phyloP scores from a whole-genome alignment of 1,284 basidiomycete species.

The Sporisorium graminicola region DNA sequence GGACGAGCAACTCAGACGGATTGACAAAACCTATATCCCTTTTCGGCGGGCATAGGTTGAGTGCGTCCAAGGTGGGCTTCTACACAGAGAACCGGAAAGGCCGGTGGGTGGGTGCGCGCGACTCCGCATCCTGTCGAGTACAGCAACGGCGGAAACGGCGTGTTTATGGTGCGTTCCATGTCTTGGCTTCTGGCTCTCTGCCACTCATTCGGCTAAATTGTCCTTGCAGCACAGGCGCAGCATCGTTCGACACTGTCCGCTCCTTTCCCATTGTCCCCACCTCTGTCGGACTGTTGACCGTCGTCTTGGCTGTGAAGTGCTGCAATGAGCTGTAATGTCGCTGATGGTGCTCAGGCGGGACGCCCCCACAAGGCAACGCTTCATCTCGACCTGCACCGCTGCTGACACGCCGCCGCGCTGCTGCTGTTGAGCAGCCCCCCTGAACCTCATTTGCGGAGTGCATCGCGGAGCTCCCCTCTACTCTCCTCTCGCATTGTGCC shows the following conservation, averaged over 20 bases:
- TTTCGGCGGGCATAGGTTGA: too few relatives aligned
- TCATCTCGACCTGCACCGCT: neutral
- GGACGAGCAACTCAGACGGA: neutral
- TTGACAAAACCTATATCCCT: too few relatives aligned
- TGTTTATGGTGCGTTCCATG: conserved; percentile 7
- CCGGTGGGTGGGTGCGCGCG: conserved; percentile 4
- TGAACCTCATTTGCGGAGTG: conserved; percentile 7
- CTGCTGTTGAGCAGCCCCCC: neutral
- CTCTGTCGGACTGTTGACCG: neutral
- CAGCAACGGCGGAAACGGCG: neutral
- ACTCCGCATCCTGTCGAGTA: conserved; percentile 8
- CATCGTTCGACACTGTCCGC: conserved; percentile 28
- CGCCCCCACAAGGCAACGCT: neutral
- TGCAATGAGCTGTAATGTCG: neutral
- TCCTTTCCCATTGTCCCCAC: neutral
- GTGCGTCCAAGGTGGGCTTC: too few relatives aligned
- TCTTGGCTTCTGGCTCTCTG: neutral
- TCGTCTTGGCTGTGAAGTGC: neutral
- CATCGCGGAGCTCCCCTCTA: neutral
- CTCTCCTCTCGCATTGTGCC: neutral
- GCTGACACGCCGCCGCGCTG: neutral
- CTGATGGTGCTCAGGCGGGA: neutral
- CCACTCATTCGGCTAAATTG: conserved; percentile 29
- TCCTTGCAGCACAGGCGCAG: conserved; percentile 36
- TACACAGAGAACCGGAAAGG: neutral